Conservation (phyloP, 495 filamentous ascomycete species). For the Rostrohypoxylon terebratum region DNA sequence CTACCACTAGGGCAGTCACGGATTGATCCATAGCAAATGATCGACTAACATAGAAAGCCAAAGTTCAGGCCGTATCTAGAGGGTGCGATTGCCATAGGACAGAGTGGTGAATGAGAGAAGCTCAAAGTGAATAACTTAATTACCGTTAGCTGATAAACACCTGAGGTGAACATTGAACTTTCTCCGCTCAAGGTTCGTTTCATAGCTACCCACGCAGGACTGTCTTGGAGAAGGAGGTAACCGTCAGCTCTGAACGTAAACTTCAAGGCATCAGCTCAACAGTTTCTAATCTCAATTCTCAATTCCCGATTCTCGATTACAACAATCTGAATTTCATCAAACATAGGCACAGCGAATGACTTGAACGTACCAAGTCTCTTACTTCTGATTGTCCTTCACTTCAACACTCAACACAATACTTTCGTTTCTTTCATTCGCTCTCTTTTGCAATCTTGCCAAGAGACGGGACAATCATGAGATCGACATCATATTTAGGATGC, state of each 20-base stretch:
- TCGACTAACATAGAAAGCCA: not conserved
- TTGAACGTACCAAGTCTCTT: not conserved
- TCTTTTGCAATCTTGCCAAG: not conserved
- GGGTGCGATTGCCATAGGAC: not conserved
- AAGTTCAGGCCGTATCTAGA: not conserved
- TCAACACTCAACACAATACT: not conserved
- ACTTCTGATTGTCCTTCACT: slow-evolving; percentile 8
- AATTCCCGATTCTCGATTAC: not conserved
- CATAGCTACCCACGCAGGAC: not conserved
- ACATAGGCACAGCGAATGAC: not conserved
- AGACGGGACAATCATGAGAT: slow-evolving; percentile 18
- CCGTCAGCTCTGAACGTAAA: not conserved
- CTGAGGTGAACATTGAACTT: not conserved
- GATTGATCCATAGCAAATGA: not conserved
- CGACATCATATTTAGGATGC: slow-evolving; percentile 12
- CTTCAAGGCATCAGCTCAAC: not conserved
- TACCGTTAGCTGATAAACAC: not conserved
- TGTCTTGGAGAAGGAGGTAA: slow-evolving; percentile 10
- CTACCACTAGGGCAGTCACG: not conserved
- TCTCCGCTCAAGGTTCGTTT: slow-evolving; percentile 18
- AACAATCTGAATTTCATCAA: not conserved
- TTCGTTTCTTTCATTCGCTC: not conserved
- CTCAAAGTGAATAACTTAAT: not conserved
- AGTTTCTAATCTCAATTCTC: not conserved
- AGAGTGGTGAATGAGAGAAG: not conserved